Percentiles rank a stretch among this genome's conserved stretches.
Conservation (phyloP, 2,329 filamentous ascomycete genomes). For the Didymosphaeria variabile region DNA sequence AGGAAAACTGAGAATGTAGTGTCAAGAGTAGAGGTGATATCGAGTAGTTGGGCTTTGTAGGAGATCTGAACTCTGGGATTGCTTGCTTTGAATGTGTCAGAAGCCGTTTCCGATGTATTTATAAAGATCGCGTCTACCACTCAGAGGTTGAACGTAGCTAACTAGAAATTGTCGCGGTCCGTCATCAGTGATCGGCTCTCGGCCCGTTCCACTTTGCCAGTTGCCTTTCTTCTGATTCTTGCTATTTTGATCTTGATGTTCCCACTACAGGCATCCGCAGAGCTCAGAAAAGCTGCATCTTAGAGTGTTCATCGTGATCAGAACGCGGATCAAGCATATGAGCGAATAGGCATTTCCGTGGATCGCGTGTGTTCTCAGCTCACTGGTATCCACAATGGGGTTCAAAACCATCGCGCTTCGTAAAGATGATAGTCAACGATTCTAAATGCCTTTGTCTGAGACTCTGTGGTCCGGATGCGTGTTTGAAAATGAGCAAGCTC, state of each 20-base stretch:
- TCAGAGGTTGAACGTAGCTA: slow-evolving; percentile 20
- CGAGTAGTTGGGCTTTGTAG: slow-evolving; percentile 1
- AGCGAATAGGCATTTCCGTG: slow-evolving; percentile 25
- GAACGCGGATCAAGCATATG: slow-evolving; percentile 20
- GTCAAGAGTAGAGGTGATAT: neutral
- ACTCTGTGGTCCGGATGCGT: slow-evolving; percentile 20
- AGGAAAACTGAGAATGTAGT: neutral
- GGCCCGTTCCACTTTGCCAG: slow-evolving; percentile 23
- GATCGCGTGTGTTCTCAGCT: slow-evolving; percentile 24
- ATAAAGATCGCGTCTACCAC: slow-evolving; percentile 20
- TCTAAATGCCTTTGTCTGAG: slow-evolving; percentile 15
- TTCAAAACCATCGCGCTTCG: slow-evolving; percentile 16
- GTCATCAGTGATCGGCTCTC: slow-evolving; percentile 22
- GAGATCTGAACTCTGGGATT: slow-evolving; percentile 2
- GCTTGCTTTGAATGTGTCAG: slow-evolving; percentile 1
- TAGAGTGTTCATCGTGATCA: slow-evolving; percentile 26
- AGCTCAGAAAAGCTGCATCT: slow-evolving; percentile 20
- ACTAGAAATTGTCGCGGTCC: slow-evolving; percentile 20
- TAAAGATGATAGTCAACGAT: slow-evolving; percentile 18
- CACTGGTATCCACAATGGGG: slow-evolving; percentile 19
- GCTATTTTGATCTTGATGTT: slow-evolving; percentile 32
- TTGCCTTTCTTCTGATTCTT: slow-evolving; percentile 14
- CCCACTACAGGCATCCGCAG: slow-evolving; percentile 19
- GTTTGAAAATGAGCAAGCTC: slow-evolving; percentile 25
- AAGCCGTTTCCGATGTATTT: slow-evolving; percentile 20